A percentile compares a stretch with the other conserved stretches of the same genome.
Evolutionary conservation across 2,329 filamentous ascomycete species (phyloP).

Genomic region (Penicillium rolfsii): DNA sequence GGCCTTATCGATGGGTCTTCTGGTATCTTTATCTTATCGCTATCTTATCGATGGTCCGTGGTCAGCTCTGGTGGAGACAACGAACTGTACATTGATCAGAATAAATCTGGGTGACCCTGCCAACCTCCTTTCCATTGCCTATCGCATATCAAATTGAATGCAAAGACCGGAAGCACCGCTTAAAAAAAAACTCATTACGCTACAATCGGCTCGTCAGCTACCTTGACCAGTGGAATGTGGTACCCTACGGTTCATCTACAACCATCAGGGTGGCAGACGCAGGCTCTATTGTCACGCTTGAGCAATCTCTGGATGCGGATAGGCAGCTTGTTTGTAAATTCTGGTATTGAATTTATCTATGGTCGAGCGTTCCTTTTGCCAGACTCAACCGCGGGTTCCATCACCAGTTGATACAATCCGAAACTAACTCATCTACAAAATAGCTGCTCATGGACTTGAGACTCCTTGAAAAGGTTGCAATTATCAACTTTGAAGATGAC

Average conservation of each 20-base stretch:
- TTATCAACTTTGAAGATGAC: neutral
- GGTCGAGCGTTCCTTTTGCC: neutral
- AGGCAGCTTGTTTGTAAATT: neutral
- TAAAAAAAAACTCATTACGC: neutral
- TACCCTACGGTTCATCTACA: neutral
- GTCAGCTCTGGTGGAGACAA: neutral
- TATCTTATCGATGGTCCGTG: conserved; percentile 17
- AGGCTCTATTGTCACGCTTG: neutral
- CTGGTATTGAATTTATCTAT: neutral
- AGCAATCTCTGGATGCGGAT: neutral
- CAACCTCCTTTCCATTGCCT: neutral
- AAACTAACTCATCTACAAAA: neutral
- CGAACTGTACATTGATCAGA: neutral
- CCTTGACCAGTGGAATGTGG: neutral
- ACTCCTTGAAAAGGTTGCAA: neutral
- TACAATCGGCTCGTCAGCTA: neutral
- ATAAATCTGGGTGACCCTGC: too few species aligned
- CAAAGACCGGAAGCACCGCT: neutral
- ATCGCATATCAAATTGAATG: neutral
- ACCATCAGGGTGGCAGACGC: neutral
- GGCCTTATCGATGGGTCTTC: neutral
- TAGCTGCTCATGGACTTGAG: neutral
- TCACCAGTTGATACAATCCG: neutral
- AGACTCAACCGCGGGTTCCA: neutral
- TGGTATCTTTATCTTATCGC: neutral